Conservation (phyloP, 306 rosid species). For the Trifolium pratense region DNA sequence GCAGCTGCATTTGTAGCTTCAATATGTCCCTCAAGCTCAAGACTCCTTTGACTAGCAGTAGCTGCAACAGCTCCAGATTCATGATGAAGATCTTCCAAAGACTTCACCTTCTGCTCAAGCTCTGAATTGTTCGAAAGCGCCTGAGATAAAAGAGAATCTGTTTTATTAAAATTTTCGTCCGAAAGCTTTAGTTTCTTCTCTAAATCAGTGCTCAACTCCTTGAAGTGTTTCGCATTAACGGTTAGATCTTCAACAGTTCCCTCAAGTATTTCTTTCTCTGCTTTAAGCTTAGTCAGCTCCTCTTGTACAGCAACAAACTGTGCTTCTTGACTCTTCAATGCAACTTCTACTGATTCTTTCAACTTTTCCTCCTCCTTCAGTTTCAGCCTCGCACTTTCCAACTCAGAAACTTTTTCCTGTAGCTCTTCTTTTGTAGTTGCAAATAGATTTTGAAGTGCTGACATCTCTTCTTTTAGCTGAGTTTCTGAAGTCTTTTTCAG, state of each 20-base stretch:
- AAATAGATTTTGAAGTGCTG: conserved; percentile 61
- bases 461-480: conserved; percentile 74
- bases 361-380: conserved; percentile 66
- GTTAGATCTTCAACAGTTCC: conserved; percentile 60
- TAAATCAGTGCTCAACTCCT: conserved; percentile 60
- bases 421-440: conserved; percentile 73
- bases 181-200: conserved; percentile 73
- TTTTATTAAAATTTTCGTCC: conserved; percentile 59
- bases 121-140: conserved; percentile 72
- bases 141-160: conserved; percentile 76
- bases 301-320: conserved; percentile 49
- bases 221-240: conserved; percentile 47
- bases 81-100: conserved; percentile 68
- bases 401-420: conserved; percentile 59
- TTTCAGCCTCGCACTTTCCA: conserved; percentile 64
- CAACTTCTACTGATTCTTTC: conserved; percentile 64
- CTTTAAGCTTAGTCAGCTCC: conserved; percentile 53
- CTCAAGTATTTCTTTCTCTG: conserved; percentile 63
- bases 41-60: conserved; percentile 65
- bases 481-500: conserved; percentile 64
- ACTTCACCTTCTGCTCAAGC: conserved; percentile 80
- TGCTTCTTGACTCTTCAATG: conserved; percentile 57
- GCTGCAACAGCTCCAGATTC: conserved; percentile 70
- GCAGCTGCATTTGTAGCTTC: conserved; percentile 61
- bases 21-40: conserved; percentile 74